Evolutionary conservation across 2,329 filamentous ascomycete species (phyloP).

Genomic region (Coniella vitis): DNA sequence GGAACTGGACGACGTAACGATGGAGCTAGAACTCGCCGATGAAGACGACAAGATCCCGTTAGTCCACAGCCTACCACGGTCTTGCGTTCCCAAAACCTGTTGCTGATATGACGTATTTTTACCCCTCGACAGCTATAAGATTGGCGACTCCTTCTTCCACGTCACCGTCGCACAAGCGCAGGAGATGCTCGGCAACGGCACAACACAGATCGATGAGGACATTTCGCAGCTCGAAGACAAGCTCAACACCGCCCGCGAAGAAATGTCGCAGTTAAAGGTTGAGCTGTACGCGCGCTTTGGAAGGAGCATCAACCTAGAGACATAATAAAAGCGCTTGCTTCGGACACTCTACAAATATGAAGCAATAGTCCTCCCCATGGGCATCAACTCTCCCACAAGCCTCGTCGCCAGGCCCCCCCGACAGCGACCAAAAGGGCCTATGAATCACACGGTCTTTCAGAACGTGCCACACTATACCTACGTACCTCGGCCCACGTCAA

Average conservation of each 20-base stretch:
- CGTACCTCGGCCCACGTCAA: too few relatives aligned
- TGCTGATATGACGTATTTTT: neutral
- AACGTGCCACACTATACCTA: too few relatives aligned
- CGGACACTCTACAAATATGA: neutral
- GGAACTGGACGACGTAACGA: conserved; percentile 87
- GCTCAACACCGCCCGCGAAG: conserved; percentile 66
- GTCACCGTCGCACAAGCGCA: conserved; percentile 79
- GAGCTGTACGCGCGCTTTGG: conserved; percentile 92
- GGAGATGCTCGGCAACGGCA: conserved; percentile 68
- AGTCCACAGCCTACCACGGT: conserved; percentile 26
- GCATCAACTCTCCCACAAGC: too few relatives aligned
- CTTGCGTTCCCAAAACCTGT: too few relatives aligned
- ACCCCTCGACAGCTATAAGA: conserved; percentile 68
- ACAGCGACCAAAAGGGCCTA: too few relatives aligned
- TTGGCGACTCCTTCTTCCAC: conserved; percentile 92
- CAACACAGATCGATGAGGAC: conserved; percentile 68
- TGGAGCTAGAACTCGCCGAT: conserved; percentile 87
- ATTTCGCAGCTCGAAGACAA: conserved; percentile 71
- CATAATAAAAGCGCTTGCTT: conserved; percentile 38
- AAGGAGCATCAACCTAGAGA: conserved; percentile 93
- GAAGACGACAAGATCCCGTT: conserved; percentile 92
- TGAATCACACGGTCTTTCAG: too few relatives aligned
- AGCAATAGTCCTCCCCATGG: neutral
- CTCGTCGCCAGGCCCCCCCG: too few relatives aligned
- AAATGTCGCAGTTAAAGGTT: conserved; percentile 87